Evolutionary conservation across 495 filamentous ascomycete genomes (phyloP).

Genomic region (Trichoderma orchidacearum): DNA sequence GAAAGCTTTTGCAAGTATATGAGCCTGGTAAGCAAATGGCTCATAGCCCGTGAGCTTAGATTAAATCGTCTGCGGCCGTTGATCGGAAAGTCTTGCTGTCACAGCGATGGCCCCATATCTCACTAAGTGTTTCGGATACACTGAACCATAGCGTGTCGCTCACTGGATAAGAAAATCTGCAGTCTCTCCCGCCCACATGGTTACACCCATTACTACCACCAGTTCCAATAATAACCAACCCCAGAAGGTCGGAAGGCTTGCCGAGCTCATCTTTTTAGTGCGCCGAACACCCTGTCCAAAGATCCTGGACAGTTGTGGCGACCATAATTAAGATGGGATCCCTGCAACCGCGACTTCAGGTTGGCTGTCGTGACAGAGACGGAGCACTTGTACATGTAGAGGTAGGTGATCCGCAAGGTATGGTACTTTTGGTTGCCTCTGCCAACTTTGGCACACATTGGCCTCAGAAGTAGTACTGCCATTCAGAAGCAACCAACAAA

Average conservation of each 20-base stretch:
- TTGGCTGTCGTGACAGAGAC: not conserved
- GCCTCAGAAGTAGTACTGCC: not conserved
- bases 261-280: constrained; percentile 1
- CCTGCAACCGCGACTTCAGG: not conserved
- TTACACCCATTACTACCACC: not conserved
- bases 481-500: not conserved
- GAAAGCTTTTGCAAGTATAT: not conserved
- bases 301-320: not conserved
- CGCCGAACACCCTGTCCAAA: not conserved
- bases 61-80: not conserved
- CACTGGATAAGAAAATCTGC: not conserved
- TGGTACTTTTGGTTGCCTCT: not conserved
- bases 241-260: constrained; percentile 1
- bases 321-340: too few species aligned
- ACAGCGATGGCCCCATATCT: not conserved
- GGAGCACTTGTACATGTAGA: not conserved
- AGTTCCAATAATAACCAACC: constrained; percentile 1
- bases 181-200: not conserved
- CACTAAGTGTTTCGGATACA: not conserved
- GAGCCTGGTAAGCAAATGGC: not conserved
- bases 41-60: not conserved
- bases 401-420: not conserved
- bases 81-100: not conserved
- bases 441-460: not conserved
- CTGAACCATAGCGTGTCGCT: not conserved